These are phyloP conservation scores for Anethum foeniculum DNA, from an alignment of 140 eudicot genomes.

Conservation along the genomic window DNA sequence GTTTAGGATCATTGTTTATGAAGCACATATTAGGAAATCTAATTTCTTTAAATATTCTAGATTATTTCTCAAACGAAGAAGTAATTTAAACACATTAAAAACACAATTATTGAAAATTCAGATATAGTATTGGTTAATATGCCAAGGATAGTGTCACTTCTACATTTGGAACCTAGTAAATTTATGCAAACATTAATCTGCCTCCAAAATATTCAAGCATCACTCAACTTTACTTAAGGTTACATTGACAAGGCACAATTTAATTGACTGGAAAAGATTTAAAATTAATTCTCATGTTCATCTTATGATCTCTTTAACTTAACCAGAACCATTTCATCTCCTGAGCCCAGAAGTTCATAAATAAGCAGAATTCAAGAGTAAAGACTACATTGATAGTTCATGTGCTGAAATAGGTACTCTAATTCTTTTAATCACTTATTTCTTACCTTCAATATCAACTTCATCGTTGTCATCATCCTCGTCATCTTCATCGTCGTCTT, in stretches of 20 bases:
- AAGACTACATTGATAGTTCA: not conserved
- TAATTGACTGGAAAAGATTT: not conserved
- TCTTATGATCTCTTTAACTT: not conserved
- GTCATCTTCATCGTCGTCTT: conserved; percentile 12
- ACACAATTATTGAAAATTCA: not conserved
- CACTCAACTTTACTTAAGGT: not conserved
- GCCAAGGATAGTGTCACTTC: not conserved
- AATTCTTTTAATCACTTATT: conserved; percentile 23
- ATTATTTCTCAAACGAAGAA: not conserved
- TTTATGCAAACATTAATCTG: not conserved
- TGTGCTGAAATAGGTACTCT: conserved; percentile 11
- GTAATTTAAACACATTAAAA: not conserved
- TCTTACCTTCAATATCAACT: conserved; percentile 24
- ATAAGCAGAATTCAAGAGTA: not conserved
- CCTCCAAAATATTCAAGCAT: not conserved
- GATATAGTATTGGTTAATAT: not conserved
- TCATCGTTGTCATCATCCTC: conserved; percentile 38
- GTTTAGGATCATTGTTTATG: not conserved
- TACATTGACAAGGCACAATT: not conserved
- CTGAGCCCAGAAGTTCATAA: not conserved
- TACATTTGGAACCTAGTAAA: not conserved
- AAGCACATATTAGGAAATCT: not conserved
- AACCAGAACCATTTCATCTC: not conserved
- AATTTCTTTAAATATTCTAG: not conserved
- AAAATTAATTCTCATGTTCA: too few species aligned